Percentiles rank a stretch among this genome's conserved stretches.
Conservation (phyloP, 495 filamentous ascomycete species). For the Talaromyces wortmannii region DNA sequence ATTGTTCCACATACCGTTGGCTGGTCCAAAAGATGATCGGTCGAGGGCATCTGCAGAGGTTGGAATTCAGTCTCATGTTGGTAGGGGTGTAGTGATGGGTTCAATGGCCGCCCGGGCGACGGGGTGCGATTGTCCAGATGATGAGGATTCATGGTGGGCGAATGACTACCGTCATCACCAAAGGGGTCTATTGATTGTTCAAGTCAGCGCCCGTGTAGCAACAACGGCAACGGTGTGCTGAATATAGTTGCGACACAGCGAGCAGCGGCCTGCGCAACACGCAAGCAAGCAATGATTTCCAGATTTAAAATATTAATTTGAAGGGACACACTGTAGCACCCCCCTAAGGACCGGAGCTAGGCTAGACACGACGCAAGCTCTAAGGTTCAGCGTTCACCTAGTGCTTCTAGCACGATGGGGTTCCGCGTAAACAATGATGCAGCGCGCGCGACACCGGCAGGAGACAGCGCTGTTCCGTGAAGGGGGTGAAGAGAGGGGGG, state of each 20-base stretch:
- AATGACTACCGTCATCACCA: constrained; percentile 56
- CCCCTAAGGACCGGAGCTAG: background rate
- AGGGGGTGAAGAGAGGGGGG: constrained; percentile 11
- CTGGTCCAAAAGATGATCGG: constrained; percentile 63
- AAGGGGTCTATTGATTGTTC: constrained; percentile 27
- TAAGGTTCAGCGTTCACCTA: background rate
- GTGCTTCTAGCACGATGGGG: background rate
- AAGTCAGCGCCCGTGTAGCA: constrained; percentile 11
- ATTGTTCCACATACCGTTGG: constrained; percentile 52
- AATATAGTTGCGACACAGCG: no score
- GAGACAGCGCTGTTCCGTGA: background rate
- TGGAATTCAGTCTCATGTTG: constrained; percentile 56
- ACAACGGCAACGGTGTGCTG: background rate
- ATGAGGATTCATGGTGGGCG: constrained; percentile 42
- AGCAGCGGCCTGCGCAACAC: no score
- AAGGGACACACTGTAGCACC: constrained; percentile 14
- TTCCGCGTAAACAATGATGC: background rate
- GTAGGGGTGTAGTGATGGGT: constrained; percentile 39
- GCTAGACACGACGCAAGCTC: background rate
- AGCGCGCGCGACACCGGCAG: background rate
- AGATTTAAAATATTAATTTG: constrained; percentile 1
- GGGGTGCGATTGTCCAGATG: constrained; percentile 48
- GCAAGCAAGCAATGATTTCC: background rate
- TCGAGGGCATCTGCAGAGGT: constrained; percentile 63
- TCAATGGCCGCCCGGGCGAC: constrained; percentile 50